phyloP scores from a whole-genome alignment of 306 rosid species.

The Rosa persica region DNA sequence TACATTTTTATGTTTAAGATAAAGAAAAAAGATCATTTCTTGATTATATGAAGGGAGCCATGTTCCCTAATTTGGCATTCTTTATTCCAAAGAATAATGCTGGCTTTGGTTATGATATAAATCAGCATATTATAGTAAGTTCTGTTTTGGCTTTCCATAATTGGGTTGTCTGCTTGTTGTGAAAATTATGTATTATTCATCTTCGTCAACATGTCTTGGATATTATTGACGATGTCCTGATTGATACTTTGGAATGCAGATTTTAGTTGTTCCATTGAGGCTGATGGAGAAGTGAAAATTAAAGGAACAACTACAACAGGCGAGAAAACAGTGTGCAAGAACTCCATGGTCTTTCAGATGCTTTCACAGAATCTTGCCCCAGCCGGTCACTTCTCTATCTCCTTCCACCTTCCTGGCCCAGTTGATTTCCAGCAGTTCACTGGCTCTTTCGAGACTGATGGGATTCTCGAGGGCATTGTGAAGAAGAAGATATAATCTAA shows the following conservation, averaged over 20 bases:
- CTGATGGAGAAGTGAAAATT: constrained; percentile 57
- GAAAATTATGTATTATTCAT: neutral
- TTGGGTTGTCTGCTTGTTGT: neutral
- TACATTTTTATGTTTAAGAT: too few relatives aligned
- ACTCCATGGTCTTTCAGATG: constrained; percentile 76
- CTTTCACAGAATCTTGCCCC: constrained; percentile 71
- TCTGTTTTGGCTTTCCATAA: neutral
- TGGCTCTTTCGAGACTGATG: constrained; percentile 70
- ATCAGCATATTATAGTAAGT: neutral
- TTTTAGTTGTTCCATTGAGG: constrained; percentile 64
- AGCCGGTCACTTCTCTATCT: constrained; percentile 66
- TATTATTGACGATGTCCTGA: neutral
- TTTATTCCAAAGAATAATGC: neutral
- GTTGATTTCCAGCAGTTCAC: constrained; percentile 63
- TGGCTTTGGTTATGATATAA: neutral
- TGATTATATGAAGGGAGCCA: neutral
- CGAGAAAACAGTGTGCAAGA: constrained; percentile 57
- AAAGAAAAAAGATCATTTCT: neutral
- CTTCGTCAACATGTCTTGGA: neutral
- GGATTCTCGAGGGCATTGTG: constrained; percentile 76
- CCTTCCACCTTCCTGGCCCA: constrained; percentile 80
- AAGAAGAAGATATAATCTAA: constrained; percentile 49
- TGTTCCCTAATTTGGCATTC: neutral
- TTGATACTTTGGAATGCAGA: constrained; percentile 47
- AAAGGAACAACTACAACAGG: constrained; percentile 73